Conservation (phyloP, 2,329 filamentous ascomycete species). For the Penicillium sp. region DNA sequence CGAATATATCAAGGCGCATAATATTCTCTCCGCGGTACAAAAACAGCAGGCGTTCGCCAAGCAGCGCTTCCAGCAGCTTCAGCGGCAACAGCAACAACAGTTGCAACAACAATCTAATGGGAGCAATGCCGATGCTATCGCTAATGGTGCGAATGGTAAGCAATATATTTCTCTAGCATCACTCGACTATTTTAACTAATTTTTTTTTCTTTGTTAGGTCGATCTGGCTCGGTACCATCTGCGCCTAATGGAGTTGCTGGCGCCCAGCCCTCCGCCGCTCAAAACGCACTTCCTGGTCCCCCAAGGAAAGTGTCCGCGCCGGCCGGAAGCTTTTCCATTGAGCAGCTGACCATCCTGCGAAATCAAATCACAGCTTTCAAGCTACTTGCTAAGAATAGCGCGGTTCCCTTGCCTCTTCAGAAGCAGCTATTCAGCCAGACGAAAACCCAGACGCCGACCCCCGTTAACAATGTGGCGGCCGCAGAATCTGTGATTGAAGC, state of each 20-base stretch:
- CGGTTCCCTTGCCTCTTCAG: slow-evolving; percentile 73
- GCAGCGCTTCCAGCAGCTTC: slow-evolving; percentile 47
- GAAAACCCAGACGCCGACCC: slow-evolving; percentile 34
- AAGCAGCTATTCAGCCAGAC: slow-evolving; percentile 69
- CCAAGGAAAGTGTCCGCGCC: slow-evolving; percentile 29
- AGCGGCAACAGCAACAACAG: slow-evolving; percentile 48
- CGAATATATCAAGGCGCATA: slow-evolving; percentile 77
- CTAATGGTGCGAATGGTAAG: slow-evolving; percentile 43
- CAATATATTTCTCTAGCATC: neutral
- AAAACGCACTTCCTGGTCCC: slow-evolving; percentile 18
- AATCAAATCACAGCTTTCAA: slow-evolving; percentile 92
- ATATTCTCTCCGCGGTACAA: slow-evolving; percentile 69
- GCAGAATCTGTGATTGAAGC: slow-evolving; percentile 34
- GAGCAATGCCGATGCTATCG: slow-evolving; percentile 22
- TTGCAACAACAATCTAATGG: slow-evolving; percentile 38
- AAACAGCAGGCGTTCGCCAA: slow-evolving; percentile 58
- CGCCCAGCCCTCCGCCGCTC: slow-evolving; percentile 18
- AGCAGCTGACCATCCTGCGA: slow-evolving; percentile 73
- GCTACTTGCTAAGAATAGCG: slow-evolving; percentile 78
- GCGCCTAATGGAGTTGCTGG: slow-evolving; percentile 16
- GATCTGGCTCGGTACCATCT: slow-evolving; percentile 35
- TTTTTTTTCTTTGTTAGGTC: slow-evolving; percentile 23
- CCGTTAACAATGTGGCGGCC: slow-evolving; percentile 30
- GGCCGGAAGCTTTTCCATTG: slow-evolving; percentile 65
- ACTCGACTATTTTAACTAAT: slow-evolving; percentile 2